These are phyloP conservation scores for Lumnitzera racemosa DNA, from an alignment of 345 rosid species.

Conservation along the genomic window DNA sequence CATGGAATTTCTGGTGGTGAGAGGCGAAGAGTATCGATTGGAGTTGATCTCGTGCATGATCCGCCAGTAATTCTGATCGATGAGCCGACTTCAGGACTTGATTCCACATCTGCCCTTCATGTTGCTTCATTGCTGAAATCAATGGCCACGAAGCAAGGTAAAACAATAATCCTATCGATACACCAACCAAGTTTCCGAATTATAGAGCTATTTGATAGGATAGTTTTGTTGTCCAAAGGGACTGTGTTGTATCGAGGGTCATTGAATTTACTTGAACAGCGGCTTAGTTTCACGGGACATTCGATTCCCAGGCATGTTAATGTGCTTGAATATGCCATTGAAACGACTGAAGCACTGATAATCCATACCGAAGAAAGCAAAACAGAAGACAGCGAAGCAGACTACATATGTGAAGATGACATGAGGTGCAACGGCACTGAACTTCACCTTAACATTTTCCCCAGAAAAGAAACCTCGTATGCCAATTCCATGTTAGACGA, in stretches of 20 bases:
- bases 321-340: conserved; percentile 82
- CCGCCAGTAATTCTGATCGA: conserved; percentile 74
- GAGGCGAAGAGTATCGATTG: conserved; percentile 79
- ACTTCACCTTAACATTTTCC: neutral
- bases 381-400: conserved; percentile 31
- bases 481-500: conserved; percentile 47
- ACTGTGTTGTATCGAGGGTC: conserved; percentile 50
- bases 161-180: conserved; percentile 71
- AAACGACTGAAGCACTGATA: conserved; percentile 4
- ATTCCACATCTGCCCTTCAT: conserved; percentile 84
- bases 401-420: conserved; percentile 6
- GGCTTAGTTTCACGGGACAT: conserved; percentile 48
- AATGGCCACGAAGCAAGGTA: conserved; percentile 61
- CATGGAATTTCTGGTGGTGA: conserved; percentile 86
- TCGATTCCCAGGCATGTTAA: conserved; percentile 59
- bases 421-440: too few relatives aligned
- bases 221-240: conserved; percentile 70
- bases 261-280: conserved; percentile 41
- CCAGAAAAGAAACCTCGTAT: conserved; percentile 25
- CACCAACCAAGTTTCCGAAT: conserved; percentile 94
- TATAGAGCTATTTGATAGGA: conserved; percentile 55
- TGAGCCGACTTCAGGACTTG: conserved; percentile 93
- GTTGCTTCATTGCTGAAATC: conserved; percentile 53
- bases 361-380: conserved; percentile 4
- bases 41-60: conserved; percentile 87